These are phyloP conservation scores for Kwoniella mangroviensis DNA, from an alignment of 768 basidiomycete genomes.

Conservation along the genomic window DNA sequence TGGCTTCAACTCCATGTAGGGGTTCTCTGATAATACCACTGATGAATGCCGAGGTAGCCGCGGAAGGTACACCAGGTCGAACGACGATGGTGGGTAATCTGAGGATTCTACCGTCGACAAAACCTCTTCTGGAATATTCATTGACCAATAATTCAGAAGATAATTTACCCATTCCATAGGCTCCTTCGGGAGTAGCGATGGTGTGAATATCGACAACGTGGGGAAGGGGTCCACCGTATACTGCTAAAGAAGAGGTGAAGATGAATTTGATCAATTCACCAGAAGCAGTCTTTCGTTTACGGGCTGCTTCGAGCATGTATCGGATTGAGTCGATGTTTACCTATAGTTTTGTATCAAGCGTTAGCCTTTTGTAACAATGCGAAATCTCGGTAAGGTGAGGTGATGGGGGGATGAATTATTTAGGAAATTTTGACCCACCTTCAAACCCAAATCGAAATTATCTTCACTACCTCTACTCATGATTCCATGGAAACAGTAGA, in stretches of 20 bases:
- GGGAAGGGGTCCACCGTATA: slow-evolving; percentile 64
- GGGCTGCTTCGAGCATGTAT: slow-evolving; percentile 55
- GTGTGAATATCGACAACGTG: slow-evolving; percentile 62
- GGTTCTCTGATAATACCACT: slow-evolving; percentile 69
- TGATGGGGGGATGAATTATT: not conserved
- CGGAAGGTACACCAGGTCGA: slow-evolving; percentile 64
- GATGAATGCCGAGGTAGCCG: slow-evolving; percentile 66
- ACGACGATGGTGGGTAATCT: slow-evolving; percentile 69
- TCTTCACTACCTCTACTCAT: slow-evolving; percentile 57
- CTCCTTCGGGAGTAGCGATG: slow-evolving; percentile 65
- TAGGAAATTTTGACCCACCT: slow-evolving; percentile 31
- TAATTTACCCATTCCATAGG: slow-evolving; percentile 67
- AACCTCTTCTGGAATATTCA: slow-evolving; percentile 67
- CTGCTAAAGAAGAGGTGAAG: slow-evolving; percentile 67
- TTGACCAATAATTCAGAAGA: slow-evolving; percentile 66
- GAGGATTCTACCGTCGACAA: slow-evolving; percentile 67
- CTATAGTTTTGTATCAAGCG: slow-evolving; percentile 7
- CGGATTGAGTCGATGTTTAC: slow-evolving; percentile 68
- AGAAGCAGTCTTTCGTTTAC: slow-evolving; percentile 35
- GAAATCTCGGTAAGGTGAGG: not conserved
- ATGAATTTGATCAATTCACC: slow-evolving; percentile 63
- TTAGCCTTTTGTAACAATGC: too few relatives aligned
- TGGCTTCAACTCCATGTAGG: slow-evolving; percentile 62
- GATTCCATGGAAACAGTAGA: slow-evolving; percentile 58
- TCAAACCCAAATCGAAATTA: slow-evolving; percentile 58